Base-by-base conservation (phyloP, 169 alveolate genomes). In the Babesia bovis region DNA sequence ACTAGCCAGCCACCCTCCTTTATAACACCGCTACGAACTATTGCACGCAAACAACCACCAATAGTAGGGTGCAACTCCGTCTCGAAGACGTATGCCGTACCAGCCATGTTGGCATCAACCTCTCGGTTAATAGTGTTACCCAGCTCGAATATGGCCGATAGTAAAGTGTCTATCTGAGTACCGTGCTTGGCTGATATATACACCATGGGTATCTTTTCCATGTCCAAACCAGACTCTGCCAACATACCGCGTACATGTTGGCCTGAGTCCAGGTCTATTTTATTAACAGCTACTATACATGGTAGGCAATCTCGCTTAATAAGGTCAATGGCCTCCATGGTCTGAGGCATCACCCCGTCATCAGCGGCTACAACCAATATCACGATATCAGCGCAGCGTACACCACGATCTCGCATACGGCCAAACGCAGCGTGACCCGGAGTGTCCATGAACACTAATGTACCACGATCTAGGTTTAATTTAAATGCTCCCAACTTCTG, bases 341-440 rank as follows among this genome's bases (percentile, higher is more conserved):
- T 95, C 91, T 95, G 94, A 47, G 95, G 95, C 94, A 95, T 93
- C 19, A 96, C 85, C 56, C 98, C 98, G 85, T 96, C 98, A 76
- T 92, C 94, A n/a, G 97, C 94, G 23, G 97, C 93, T 23, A 96
- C 95, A 52, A 96, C 98, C 77, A 96, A 82, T 44, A 96, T 88
- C 19, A 95, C 92, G 50, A 95, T 83, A 83, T 96, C 99, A n/a
- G 98, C 93, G 52, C 96, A 91, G 38, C 92, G 89, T 36, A 96
- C 96, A 51, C 99, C 98, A 84, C 98, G 88, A 25, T 79, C 82
- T 59, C 99, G 75, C 93, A 96, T 93, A 56, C 87, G 89, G 17
- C 92, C 76, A 66, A 96, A 96, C 13, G 97, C 98, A 35, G 95
- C 94, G 74, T 96, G 99, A 4, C 99, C 99, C 12, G 99, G 99